Conservation (phyloP, 2,329 filamentous ascomycete species). For the Paradendryphiella salina region DNA sequence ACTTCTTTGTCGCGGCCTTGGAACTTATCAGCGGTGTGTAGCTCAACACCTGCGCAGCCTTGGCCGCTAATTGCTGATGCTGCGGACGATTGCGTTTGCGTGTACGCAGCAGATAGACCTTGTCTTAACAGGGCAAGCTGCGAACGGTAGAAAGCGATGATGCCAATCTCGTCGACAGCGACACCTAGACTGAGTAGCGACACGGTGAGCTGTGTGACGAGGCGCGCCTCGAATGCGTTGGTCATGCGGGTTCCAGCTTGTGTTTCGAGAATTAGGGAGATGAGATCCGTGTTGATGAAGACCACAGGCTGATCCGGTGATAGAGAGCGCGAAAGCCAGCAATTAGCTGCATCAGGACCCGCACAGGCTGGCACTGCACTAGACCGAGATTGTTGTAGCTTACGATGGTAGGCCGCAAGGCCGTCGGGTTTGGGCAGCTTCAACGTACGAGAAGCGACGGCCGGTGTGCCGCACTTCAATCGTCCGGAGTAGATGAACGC, state of each 20-base stretch:
- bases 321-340: conserved; percentile 77
- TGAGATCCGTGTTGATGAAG: conserved; percentile 85
- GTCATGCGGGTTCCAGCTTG: conserved; percentile 78
- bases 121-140: conserved; percentile 84
- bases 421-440: conserved; percentile 59
- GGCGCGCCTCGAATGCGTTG: conserved; percentile 78
- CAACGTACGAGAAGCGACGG: conserved; percentile 71
- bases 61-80: conserved; percentile 19
- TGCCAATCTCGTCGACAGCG: conserved; percentile 75
- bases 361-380: conserved; percentile 51
- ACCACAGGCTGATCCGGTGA: conserved; percentile 73
- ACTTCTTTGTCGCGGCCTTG: conserved; percentile 96
- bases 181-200: conserved; percentile 76
- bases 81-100: conserved; percentile 49
- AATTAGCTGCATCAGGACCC: conserved; percentile 54
- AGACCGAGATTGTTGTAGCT: conserved; percentile 17
- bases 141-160: conserved; percentile 95
- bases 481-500: conserved; percentile 89
- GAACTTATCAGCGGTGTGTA: conserved; percentile 96
- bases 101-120: conserved; percentile 61
- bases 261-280: conserved; percentile 69
- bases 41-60: conserved; percentile 65
- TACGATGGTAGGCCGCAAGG: conserved; percentile 42
- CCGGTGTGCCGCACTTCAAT: conserved; percentile 82
- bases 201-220: conserved; percentile 80